Evolutionary conservation across 768 basidiomycete genomes (phyloP), one percentile per base, ranked within the genome.

Genomic region (Psilocybe tampanensis): DNA sequence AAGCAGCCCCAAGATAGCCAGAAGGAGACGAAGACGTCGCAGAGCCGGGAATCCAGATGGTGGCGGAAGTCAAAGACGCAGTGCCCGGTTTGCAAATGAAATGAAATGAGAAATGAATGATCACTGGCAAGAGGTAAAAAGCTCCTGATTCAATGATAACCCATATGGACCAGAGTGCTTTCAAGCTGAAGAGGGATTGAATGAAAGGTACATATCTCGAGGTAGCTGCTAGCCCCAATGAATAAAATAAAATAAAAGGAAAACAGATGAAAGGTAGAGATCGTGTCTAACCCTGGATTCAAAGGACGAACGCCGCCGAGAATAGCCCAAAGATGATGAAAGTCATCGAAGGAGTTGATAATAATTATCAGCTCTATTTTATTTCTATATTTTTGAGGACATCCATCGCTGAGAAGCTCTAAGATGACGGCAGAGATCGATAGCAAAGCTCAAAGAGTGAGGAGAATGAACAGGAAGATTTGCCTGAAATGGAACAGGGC

Each of bases 401-500:
- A n/a, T n/a, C n/a, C 36, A 39, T 39, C 36, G 36, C n/a, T 39
- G 36, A 39, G 36, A 39, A 39, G 36, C n/a, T 39, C n/a, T 5
- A 29, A 9, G 36, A 43, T 24, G 41, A n/a, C n/a, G n/a, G n/a
- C n/a, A n/a, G n/a, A n/a, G n/a, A n/a, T n/a, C n/a, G n/a, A n/a
- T n/a, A n/a, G n/a, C n/a, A n/a, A 48, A 22, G 26, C 17, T 22
- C 22, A 12, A 12, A n/a, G n/a, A n/a, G n/a, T n/a, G n/a, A n/a
- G n/a, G n/a, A n/a, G n/a, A n/a, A n/a, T 15, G 32, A 50, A 59
- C 50, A 55, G 42, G 52, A 8, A 52, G 54, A 48, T 52, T 39
- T 47, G 34, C 66, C 62, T 23, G 44, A 64, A 67, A 61, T 60
- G 66, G 67, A 58, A 47, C 61, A 67, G 73, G 74, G 73, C 71